Conservation (phyloP, 176 grass and related monocot species). For the Calamus simplicifolius region DNA sequence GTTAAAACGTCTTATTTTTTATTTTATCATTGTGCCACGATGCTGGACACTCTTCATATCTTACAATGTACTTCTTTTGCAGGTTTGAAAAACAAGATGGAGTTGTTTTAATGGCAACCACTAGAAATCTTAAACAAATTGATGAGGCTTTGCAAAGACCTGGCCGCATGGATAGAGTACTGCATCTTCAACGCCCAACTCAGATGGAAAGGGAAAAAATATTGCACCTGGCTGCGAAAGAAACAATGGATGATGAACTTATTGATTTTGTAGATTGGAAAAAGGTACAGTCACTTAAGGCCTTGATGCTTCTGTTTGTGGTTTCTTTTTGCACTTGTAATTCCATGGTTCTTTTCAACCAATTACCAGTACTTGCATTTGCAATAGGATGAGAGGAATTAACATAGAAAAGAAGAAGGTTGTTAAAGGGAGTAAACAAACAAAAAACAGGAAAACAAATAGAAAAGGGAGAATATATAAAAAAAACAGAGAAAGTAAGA, state of each 20-base stretch:
- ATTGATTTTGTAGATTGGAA: conserved; percentile 32
- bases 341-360: too few relatives aligned
- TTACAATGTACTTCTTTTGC: not conserved
- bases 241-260: conserved; percentile 21
- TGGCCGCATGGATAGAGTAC: conserved; percentile 24
- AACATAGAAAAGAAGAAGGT: too few relatives aligned
- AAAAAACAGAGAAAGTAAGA: too few relatives aligned
- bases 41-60: too few relatives aligned
- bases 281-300: conserved; percentile 10
- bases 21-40: too few relatives aligned
- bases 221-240: conserved; percentile 14
- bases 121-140: conserved; percentile 31
- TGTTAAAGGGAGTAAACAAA: too few relatives aligned
- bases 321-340: not conserved
- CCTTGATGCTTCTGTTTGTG: not conserved
- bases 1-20: too few relatives aligned
- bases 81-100: conserved; percentile 40
- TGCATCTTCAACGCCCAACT: conserved; percentile 29
- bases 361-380: too few relatives aligned
- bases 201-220: conserved; percentile 30
- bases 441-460: too few relatives aligned
- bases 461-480: too few relatives aligned
- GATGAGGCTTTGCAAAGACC: conserved; percentile 25
- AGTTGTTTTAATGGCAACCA: conserved; percentile 29
- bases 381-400: too few relatives aligned